Evolutionary conservation across 768 basidiomycete genomes (phyloP).

Genomic region (Dictyophora rubrovolvata): DNA sequence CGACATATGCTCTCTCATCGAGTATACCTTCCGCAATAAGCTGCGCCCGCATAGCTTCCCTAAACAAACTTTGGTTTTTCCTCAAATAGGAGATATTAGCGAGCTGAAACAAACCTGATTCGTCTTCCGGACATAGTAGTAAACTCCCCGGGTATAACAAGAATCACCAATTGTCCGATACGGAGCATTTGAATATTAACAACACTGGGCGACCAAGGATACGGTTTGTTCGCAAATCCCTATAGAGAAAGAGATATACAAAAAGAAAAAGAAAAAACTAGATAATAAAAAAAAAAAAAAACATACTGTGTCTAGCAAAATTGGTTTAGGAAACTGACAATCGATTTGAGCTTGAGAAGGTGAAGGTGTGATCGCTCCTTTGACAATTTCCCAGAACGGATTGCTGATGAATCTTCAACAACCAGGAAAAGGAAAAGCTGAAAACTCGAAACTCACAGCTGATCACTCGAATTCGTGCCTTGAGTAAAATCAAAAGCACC

Average conservation of each 20-base stretch:
- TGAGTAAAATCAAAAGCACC: conserved; percentile 72
- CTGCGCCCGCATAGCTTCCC: conserved; percentile 55
- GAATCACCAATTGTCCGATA: conserved; percentile 64
- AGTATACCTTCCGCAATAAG: conserved; percentile 56
- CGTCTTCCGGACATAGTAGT: conserved; percentile 79
- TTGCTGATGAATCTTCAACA: conserved; percentile 40
- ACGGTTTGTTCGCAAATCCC: conserved; percentile 60
- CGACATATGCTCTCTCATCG: conserved; percentile 61
- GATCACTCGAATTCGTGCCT: conserved; percentile 51
- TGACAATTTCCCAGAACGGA: conserved; percentile 74
- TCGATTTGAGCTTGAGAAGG: conserved; percentile 52
- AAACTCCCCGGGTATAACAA: conserved; percentile 68
- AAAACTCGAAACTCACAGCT: conserved; percentile 50
- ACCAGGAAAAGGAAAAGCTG: conserved; percentile 4
- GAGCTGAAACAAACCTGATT: conserved; percentile 40
- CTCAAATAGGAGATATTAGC: not conserved
- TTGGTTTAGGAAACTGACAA: conserved; percentile 72
- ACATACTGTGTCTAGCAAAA: conserved; percentile 60
- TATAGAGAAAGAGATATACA: conserved; percentile 14
- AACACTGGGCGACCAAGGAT: conserved; percentile 64
- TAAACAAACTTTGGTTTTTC: conserved; percentile 19
- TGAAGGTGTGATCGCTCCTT: conserved; percentile 59
- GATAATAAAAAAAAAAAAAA: not conserved
- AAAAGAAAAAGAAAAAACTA: conserved; percentile 7
- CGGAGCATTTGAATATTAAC: conserved; percentile 74